Evolutionary conservation across 305 asterid genomes (phyloP).

Genomic region (Ilex paraguariensis): DNA sequence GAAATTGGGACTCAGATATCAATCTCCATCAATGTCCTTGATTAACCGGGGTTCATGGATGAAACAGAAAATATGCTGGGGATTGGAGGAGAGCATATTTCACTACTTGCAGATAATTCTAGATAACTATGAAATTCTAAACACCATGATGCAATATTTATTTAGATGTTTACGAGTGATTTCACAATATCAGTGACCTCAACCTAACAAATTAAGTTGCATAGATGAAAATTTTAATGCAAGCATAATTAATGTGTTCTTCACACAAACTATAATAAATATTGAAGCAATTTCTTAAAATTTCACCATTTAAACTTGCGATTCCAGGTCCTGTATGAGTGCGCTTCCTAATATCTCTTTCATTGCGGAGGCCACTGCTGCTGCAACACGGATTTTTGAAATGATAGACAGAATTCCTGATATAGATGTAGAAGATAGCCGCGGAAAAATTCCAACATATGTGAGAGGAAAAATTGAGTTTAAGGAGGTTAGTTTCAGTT

Average conservation of each 20-base stretch:
- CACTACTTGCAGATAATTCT: too few relatives aligned
- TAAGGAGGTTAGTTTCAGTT: conserved; percentile 52
- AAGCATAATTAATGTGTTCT: too few relatives aligned
- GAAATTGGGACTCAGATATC: too few relatives aligned
- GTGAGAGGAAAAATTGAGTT: conserved; percentile 63
- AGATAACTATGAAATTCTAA: too few relatives aligned
- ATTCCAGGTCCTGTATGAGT: conserved; percentile 65
- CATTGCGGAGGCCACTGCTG: conserved; percentile 50
- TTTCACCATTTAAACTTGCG: conserved; percentile 1
- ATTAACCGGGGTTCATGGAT: neutral
- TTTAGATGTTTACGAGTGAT: too few relatives aligned
- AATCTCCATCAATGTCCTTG: neutral
- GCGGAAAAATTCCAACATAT: conserved; percentile 35
- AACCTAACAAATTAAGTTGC: too few relatives aligned
- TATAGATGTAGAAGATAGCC: conserved; percentile 42
- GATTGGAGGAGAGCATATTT: too few relatives aligned
- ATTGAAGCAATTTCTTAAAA: neutral
- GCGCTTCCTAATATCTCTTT: conserved; percentile 59
- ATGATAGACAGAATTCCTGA: conserved; percentile 41
- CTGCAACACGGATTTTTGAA: conserved; percentile 46
- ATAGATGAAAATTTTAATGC: too few relatives aligned
- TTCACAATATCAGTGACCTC: too few relatives aligned
- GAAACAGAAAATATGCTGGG: too few relatives aligned
- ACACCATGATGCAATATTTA: too few relatives aligned
- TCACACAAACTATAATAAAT: too few relatives aligned